Evolutionary conservation across 805 yeast species (phyloP).

Genomic region (Myxozyma udenii): DNA sequence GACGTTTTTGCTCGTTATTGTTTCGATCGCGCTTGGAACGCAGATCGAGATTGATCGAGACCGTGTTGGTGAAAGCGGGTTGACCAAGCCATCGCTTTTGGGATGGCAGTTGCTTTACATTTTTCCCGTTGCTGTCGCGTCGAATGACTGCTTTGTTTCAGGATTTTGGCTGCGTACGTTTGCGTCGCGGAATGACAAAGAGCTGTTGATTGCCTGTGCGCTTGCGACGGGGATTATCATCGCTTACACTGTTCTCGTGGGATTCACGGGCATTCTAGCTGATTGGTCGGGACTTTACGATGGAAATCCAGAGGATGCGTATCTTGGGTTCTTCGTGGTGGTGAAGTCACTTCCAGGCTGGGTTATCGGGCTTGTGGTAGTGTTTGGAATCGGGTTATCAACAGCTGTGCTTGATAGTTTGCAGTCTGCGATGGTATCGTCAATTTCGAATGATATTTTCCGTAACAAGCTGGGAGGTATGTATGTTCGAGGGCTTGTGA

Average conservation of each 20-base stretch:
- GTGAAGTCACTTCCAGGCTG: slow-evolving; percentile 74
- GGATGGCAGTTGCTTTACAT: slow-evolving; percentile 94
- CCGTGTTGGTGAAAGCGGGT: slow-evolving; percentile 60
- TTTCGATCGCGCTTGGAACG: slow-evolving; percentile 74
- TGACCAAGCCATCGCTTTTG: slow-evolving; percentile 62
- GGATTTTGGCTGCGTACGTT: slow-evolving; percentile 95
- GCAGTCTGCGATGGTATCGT: slow-evolving; percentile 83
- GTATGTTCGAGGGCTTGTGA: slow-evolving; percentile 67
- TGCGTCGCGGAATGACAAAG: slow-evolving; percentile 76
- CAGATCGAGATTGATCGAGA: slow-evolving; percentile 59
- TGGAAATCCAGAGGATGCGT: slow-evolving; percentile 50
- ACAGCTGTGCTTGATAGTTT: slow-evolving; percentile 87
- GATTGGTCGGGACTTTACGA: slow-evolving; percentile 79
- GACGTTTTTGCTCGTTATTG: slow-evolving; percentile 61
- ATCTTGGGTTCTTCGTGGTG: slow-evolving; percentile 68
- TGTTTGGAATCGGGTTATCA: slow-evolving; percentile 68
- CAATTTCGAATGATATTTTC: slow-evolving; percentile 85
- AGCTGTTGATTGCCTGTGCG: slow-evolving; percentile 68
- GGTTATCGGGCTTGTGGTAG: slow-evolving; percentile 79
- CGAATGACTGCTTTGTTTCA: slow-evolving; percentile 85
- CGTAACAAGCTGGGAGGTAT: slow-evolving; percentile 69
- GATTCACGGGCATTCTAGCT: slow-evolving; percentile 80
- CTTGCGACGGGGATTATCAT: slow-evolving; percentile 69
- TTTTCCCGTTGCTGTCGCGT: slow-evolving; percentile 77
- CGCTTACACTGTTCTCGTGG: slow-evolving; percentile 65